These are phyloP conservation scores for Gloeophyllum trabeum DNA, from an alignment of 768 basidiomycete species.

Conservation along the genomic window DNA sequence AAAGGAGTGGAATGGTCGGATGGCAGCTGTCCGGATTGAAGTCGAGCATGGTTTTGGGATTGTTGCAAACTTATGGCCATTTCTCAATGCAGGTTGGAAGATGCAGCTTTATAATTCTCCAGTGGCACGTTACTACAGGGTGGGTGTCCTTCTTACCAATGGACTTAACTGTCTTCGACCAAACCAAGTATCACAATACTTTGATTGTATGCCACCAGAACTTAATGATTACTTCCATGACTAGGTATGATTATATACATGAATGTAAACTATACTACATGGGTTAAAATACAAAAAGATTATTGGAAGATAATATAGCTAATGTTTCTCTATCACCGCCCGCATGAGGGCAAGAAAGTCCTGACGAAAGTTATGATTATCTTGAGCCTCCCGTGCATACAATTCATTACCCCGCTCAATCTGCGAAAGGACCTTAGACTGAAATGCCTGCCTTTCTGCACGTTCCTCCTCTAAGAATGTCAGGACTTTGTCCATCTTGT, in stretches of 20 bases:
- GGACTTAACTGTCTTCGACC: slow-evolving; percentile 13
- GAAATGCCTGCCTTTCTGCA: no score
- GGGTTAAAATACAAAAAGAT: neutral
- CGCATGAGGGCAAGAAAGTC: no score
- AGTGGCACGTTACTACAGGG: slow-evolving; percentile 15
- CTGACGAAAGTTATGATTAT: no score
- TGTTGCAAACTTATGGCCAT: slow-evolving; percentile 13
- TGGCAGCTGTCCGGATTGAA: slow-evolving; percentile 13
- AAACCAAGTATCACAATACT: slow-evolving; percentile 15
- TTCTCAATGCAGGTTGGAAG: slow-evolving; percentile 14
- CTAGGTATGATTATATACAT: neutral
- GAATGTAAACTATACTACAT: neutral
- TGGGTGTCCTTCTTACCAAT: slow-evolving; percentile 16
- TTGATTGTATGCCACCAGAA: slow-evolving; percentile 7
- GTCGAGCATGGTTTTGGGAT: slow-evolving; percentile 19
- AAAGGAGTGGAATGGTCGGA: slow-evolving; percentile 14
- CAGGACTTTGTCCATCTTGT: no score
- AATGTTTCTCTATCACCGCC: no score
- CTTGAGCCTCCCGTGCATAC: no score
- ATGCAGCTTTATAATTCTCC: slow-evolving; percentile 8
- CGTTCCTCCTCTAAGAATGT: no score
- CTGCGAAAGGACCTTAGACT: no score
- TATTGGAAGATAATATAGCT: no score
- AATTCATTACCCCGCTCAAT: no score
- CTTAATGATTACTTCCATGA: neutral